Evolutionary conservation across 768 basidiomycete species (phyloP), one percentile per base, ranked within the genome.

Genomic region (Termitomyces bulborhizus): DNA sequence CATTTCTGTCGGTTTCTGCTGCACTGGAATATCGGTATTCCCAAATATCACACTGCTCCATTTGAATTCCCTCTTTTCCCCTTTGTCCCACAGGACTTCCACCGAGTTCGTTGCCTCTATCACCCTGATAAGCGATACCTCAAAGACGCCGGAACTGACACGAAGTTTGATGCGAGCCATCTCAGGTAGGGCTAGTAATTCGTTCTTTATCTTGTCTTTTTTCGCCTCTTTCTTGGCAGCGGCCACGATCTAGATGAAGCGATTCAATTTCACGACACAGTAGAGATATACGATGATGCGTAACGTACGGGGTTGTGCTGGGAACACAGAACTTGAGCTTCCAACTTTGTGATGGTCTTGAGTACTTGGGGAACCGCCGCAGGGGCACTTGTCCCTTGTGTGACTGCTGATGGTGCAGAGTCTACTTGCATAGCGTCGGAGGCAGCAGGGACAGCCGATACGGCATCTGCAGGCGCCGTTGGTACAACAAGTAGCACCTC

Each of bases 231-330:
- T 86, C 68, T 90, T 90, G 32, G 80, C 81, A 42, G 89, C 88
- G 27, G 87, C 80, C 52, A 89, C 74, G 45, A 79, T 84, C 93
- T 95, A 60, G 8, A 39, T 32, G 6, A 21, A 45, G 32, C 44
- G 21, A 9, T 37, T 60, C 8, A 57, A 49, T 40, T 50, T 55
- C 12, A 45, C 4, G 11, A 13, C 45, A 27, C 47, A 34, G 46
- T 5, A 49, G 18, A 27, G 44, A 48, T 41, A 12, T 34, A n/a
- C 36, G 48, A 41, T 46, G 40, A 51, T 50, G n/a, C 5, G 15
- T 15, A 41, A 76, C 91, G 59, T 66, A 95, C 94, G 8, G 93
- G 93, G 63, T 97, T 98, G 65, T 98, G 95, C 62, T 89, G 86
- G 1, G 85, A 72, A 66, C 95, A 98, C 3, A 95, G 69, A 12